Conservation (phyloP, 495 filamentous ascomycete species). For the Apodospora peruviana region DNA sequence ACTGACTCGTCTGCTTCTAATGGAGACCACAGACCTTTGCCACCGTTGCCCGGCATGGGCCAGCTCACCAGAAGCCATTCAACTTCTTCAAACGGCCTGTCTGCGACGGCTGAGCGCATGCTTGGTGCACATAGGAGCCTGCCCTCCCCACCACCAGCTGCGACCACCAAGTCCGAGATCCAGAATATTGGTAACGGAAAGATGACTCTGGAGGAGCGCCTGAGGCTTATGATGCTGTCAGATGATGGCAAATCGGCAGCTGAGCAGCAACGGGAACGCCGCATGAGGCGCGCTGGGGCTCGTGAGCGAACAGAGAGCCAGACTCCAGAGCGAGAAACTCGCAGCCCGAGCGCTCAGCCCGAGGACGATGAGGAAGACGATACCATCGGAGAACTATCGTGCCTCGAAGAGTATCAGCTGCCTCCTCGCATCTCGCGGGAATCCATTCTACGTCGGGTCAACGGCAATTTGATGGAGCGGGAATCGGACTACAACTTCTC, state of each 20-base stretch:
- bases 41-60: slow-evolving; percentile 58
- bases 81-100: slow-evolving; percentile 39
- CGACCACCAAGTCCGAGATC: slow-evolving; percentile 63
- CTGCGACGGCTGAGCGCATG: slow-evolving; percentile 59
- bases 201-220: slow-evolving; percentile 75
- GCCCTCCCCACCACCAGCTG: slow-evolving; percentile 62
- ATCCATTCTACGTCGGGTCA: slow-evolving; percentile 84
- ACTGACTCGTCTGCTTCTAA: slow-evolving; percentile 66
- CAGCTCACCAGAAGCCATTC: slow-evolving; percentile 30
- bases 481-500: slow-evolving; percentile 63
- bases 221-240: slow-evolving; percentile 76
- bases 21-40: slow-evolving; percentile 67
- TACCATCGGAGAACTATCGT: slow-evolving; percentile 47
- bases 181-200: slow-evolving; percentile 59
- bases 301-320: slow-evolving; percentile 41
- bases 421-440: slow-evolving; percentile 84
- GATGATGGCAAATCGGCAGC: slow-evolving; percentile 50
- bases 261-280: slow-evolving; percentile 56
- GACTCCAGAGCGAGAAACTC: slow-evolving; percentile 42
- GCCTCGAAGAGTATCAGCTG: slow-evolving; percentile 53
- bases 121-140: slow-evolving; percentile 55
- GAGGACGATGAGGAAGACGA: slow-evolving; percentile 40
- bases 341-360: slow-evolving; percentile 30
- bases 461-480: slow-evolving; percentile 54
- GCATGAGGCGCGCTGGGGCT: slow-evolving; percentile 50